Evolutionary conservation across 208 protist species (phyloP).

Genomic region (Trypanosoma platydactyli): DNA sequence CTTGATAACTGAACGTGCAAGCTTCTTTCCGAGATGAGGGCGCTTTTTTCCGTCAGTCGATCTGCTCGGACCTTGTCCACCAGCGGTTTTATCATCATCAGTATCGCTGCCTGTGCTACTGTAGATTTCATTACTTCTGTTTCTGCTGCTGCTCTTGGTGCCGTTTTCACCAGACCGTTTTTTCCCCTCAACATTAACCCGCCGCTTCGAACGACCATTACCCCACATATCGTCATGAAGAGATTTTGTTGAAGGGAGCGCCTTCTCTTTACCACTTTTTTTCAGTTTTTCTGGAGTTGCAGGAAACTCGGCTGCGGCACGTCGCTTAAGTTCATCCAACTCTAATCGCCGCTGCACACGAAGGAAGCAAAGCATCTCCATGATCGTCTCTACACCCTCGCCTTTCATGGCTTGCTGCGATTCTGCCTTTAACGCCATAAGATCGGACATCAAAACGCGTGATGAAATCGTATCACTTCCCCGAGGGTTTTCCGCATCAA

Average conservation of each 20-base stretch:
- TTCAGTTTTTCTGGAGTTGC: conserved; percentile 48
- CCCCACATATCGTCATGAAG: conserved; percentile 3
- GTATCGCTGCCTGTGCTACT: conserved; percentile 11
- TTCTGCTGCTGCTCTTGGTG: neutral
- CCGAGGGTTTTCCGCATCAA: conserved; percentile 86
- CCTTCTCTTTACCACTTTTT: conserved; percentile 32
- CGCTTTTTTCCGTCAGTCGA: conserved; percentile 5
- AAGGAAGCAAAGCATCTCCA: conserved; percentile 89
- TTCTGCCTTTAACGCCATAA: conserved; percentile 66
- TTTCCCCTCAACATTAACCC: conserved; percentile 2
- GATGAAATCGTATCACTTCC: conserved; percentile 79
- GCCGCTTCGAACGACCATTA: conserved; percentile 2
- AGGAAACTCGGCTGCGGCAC: conserved; percentile 38
- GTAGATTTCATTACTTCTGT: conserved; percentile 12
- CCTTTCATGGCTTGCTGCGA: conserved; percentile 61
- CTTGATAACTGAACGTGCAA: conserved; percentile 39
- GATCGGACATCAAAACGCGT: conserved; percentile 83
- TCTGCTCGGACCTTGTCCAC: neutral
- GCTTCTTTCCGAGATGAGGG: conserved; percentile 26
- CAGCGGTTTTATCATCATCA: neutral
- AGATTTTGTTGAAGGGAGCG: conserved; percentile 13
- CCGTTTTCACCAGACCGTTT: neutral
- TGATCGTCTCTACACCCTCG: conserved; percentile 85
- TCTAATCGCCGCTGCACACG: conserved; percentile 64
- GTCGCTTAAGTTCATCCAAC: conserved; percentile 47